Evolutionary conservation across 352 stramenopile genomes (phyloP), one percentile per base, ranked within the genome.

Genomic region (Plasmopara muralis): DNA sequence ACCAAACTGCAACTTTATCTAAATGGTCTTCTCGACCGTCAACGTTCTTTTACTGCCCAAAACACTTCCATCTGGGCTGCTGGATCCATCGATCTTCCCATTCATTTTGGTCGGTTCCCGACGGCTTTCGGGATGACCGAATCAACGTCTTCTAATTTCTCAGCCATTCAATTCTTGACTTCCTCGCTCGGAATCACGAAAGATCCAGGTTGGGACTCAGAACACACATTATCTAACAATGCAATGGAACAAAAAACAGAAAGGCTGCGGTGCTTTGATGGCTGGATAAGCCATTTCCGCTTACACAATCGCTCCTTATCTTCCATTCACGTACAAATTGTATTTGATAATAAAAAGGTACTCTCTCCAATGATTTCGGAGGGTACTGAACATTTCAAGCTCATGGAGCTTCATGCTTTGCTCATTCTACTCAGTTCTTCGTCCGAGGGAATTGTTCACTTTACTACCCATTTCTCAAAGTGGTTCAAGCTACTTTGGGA

Each of bases 301-400:
- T 95, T 93, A 34, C 93, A 97, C 49, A 93, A 89, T 43, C 80
- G 90, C 1, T 82, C 89, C 12, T 48, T 97, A 14, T 95, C 85
- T 10, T 84, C 89, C 5, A 97, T 97, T 50, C 90, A 97, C 54
- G 85, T 97, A 10, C 82, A 83, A 0, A 90, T 97, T 34, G 76
- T 96, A 14, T 97, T 68, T 38, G 90, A 97, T 47, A 74, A 89
- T 43, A 85, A 82, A 41, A 85, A 71, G 7, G 28, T 41, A 13
- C 40, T 48, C 0, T 39, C 38, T 33, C 30, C 9, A 18, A 4
- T 46, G 1, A 12, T 8, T 12, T 14, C 29, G 12, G 20, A 33
- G 33, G 13, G 5, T 8, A 48, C 16, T 14, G 35, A 53, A 13
- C 35, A 55, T 5, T 51, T 38, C 3, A 70, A 66, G 45, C 20